Evolutionary conservation across 2,329 filamentous ascomycete genomes (phyloP), one percentile per base, ranked within the genome.

Genomic region (Catunica adiposa): DNA sequence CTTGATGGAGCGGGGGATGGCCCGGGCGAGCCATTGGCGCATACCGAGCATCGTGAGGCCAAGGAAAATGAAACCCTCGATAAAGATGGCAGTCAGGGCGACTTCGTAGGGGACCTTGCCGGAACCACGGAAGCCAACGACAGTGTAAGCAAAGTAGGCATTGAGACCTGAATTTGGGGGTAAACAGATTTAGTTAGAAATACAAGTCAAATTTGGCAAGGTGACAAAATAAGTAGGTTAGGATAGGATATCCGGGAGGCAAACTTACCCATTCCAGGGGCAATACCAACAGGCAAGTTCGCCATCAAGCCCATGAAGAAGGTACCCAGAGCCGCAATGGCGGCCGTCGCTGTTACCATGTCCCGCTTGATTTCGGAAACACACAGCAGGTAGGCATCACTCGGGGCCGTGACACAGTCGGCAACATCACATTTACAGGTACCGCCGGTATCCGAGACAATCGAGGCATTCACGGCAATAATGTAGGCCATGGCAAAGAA

Each of bases 11-110:
- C 79, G 77, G 1, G 88, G 88, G 60, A 94, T 88, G 46, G 84
- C 82, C 61, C 86, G 80, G 17, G 88, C 88, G 25, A 94, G 78
- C 87, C 87, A 94, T 66, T 94, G 88, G 14, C 88, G 83, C 70
- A 94, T 76, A 38, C 88, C 88, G 54, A 89, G 73, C 37, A 94
- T 66, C 1, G 88, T 88, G 42, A 94, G 75, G 1, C 72, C 84
- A 53, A 94, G 79, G 69, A 94, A 94, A 59, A 94, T 82, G 66
- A 85, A 86, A 38, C 88, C 88, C 67, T 94, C 88, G 14, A 92
- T 83, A 65, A 94, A 94, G 61, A 92, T 88, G 55, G 88, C 87
- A 3, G 87, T 92, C 38, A 94, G 70, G 34, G 88, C 88, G 44
- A 89, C 75, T 54, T 77, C 67, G 65, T 86, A 94, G 1, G 86